Evolutionary conservation across 2,329 filamentous ascomycete species (phyloP).

Genomic region (Trichoderma polysporum): DNA sequence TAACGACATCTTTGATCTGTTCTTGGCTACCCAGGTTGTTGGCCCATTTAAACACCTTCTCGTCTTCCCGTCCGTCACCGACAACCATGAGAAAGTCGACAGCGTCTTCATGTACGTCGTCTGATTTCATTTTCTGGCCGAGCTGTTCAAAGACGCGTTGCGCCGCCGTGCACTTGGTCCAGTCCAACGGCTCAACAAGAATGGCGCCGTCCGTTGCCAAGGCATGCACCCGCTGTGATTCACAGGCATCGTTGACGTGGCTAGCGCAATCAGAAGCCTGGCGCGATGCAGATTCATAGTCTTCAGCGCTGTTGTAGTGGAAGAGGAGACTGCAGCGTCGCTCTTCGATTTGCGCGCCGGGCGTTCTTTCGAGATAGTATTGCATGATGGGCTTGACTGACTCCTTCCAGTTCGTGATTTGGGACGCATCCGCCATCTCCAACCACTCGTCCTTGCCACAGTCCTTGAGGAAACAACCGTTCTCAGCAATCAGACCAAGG

Average conservation of each 20-base stretch:
- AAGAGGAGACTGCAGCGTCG: conserved; percentile 90
- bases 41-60: conserved; percentile 92
- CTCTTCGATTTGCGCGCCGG: conserved; percentile 84
- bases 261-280: conserved; percentile 88
- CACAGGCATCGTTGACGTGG: conserved; percentile 92
- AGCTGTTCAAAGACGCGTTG: conserved; percentile 67
- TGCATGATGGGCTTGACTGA: conserved; percentile 79
- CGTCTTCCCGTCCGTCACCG: conserved; percentile 89
- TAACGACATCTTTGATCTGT: conserved; percentile 68
- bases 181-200: conserved; percentile 80
- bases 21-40: conserved; percentile 66
- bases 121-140: conserved; percentile 38
- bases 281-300: conserved; percentile 70
- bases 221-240: conserved; percentile 79
- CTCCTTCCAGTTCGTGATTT: conserved; percentile 76
- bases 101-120: conserved; percentile 36
- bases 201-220: conserved; percentile 77
- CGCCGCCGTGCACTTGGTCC: conserved; percentile 84
- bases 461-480: conserved; percentile 84
- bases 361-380: conserved; percentile 88
- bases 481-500: conserved; percentile 89
- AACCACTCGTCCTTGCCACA: conserved; percentile 69
- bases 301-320: conserved; percentile 81
- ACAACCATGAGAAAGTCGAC: conserved; percentile 88
- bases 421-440: conserved; percentile 69